These are phyloP conservation scores for Saccharomycopsis microspora DNA, from an alignment of 805 yeast species.

Conservation along the genomic window DNA sequence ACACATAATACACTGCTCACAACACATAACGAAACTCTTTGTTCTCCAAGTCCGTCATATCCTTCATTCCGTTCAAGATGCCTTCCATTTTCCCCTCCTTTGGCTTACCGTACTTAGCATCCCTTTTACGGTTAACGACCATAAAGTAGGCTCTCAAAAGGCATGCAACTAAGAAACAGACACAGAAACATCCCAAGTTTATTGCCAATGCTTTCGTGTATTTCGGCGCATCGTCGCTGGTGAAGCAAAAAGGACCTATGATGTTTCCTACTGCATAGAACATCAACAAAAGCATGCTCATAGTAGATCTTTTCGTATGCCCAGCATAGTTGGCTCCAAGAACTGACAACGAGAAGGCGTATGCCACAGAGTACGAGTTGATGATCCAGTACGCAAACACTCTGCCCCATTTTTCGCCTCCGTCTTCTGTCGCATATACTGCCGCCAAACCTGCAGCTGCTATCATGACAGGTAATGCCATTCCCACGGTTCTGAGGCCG, in stretches of 20 bases:
- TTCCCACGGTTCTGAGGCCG: not conserved
- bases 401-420: not conserved
- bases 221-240: not conserved
- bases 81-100: not conserved
- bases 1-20: not conserved
- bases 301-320: slow-evolving; percentile 32
- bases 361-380: not conserved
- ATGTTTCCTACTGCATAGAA: slow-evolving; percentile 47
- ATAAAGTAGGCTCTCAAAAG: not conserved
- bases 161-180: not conserved
- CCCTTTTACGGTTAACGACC: not conserved
- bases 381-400: not conserved
- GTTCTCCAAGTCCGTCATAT: not conserved
- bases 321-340: slow-evolving; percentile 51
- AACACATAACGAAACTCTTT: not conserved
- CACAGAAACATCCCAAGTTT: not conserved
- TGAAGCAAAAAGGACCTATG: slow-evolving; percentile 36
- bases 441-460: not conserved
- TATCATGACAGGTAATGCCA: not conserved
- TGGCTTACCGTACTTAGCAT: not conserved
- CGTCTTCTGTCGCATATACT: not conserved
- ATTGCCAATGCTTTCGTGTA: not conserved
- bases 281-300: not conserved
- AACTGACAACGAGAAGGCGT: slow-evolving; percentile 24
- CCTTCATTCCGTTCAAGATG: not conserved